phyloP scores from a whole-genome alignment of 2,329 filamentous ascomycete species.

The Fusarium sp. region DNA sequence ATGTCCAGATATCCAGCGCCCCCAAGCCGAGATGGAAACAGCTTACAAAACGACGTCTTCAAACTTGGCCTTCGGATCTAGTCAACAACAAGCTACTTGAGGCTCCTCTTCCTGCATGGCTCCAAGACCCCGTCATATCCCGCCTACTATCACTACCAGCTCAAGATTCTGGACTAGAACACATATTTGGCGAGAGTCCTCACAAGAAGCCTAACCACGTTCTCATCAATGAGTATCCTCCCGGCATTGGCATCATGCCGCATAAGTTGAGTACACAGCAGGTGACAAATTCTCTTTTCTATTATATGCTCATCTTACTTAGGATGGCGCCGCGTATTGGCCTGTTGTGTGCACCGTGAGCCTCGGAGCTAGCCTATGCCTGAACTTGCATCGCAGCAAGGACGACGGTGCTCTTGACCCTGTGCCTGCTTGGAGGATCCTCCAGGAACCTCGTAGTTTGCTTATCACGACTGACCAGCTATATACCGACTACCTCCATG shows the following conservation, averaged over 20 bases:
- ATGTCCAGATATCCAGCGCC: slow-evolving; percentile 68
- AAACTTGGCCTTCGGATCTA: slow-evolving; percentile 90
- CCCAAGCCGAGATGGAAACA: slow-evolving; percentile 87
- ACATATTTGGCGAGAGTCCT: slow-evolving; percentile 75
- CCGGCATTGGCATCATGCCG: slow-evolving; percentile 95
- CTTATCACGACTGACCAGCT: slow-evolving; percentile 79
- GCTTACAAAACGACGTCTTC: slow-evolving; percentile 89
- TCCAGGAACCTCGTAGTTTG: slow-evolving; percentile 88
- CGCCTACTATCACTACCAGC: slow-evolving; percentile 69
- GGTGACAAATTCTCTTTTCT: slow-evolving; percentile 21
- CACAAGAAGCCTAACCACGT: slow-evolving; percentile 90
- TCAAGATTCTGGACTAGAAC: slow-evolving; percentile 46
- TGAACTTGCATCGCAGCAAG: slow-evolving; percentile 80
- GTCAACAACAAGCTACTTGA: slow-evolving; percentile 83
- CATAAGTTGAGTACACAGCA: slow-evolving; percentile 74
- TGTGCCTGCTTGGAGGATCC: slow-evolving; percentile 69
- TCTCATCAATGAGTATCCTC: slow-evolving; percentile 91
- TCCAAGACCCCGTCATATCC: slow-evolving; percentile 77
- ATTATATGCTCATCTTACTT: slow-evolving; percentile 53
- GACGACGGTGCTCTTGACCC: slow-evolving; percentile 71
- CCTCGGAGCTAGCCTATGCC: slow-evolving; percentile 81
- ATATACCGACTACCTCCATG: slow-evolving; percentile 81
- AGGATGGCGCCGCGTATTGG: slow-evolving; percentile 88
- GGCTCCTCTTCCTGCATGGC: slow-evolving; percentile 81
- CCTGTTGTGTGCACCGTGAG: slow-evolving; percentile 93